These are phyloP conservation scores for Seminavis robusta DNA, from an alignment of 108 stramenopile species.

Conservation along the genomic window DNA sequence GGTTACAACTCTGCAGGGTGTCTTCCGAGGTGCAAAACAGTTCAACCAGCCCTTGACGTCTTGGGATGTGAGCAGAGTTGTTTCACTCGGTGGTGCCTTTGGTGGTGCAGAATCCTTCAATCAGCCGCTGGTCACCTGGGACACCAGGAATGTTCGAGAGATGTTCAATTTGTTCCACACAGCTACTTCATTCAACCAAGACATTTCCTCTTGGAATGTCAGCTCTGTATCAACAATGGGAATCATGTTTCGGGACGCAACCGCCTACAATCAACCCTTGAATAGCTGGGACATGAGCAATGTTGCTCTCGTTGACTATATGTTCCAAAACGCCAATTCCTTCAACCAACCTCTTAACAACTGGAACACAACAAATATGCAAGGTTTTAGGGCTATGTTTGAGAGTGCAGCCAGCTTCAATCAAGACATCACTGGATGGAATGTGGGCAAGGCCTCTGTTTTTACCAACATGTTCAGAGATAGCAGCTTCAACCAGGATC, in stretches of 20 bases:
- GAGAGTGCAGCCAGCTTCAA: slow-evolving; percentile 18
- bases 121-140: slow-evolving; percentile 15
- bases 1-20: background rate
- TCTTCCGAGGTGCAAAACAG: slow-evolving; percentile 21
- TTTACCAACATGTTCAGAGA: too few species aligned
- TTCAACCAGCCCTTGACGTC: slow-evolving; percentile 37
- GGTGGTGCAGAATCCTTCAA: slow-evolving; percentile 15
- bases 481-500: too few species aligned
- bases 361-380: too few species aligned
- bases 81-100: slow-evolving; percentile 20
- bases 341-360: slow-evolving; percentile 23
- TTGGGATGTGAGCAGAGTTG: slow-evolving; percentile 29
- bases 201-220: slow-evolving; percentile 8
- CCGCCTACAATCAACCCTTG: too few species aligned
- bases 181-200: background rate
- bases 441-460: too few species aligned
- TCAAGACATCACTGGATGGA: too few species aligned
- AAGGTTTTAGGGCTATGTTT: too few species aligned
- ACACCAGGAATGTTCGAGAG: background rate
- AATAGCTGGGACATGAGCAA: background rate
- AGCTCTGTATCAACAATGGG: too few species aligned
- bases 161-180: slow-evolving; percentile 5
- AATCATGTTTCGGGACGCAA: too few species aligned
- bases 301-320: too few species aligned
- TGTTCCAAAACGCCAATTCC: slow-evolving; percentile 6